These are phyloP conservation scores for Neonectria punicea DNA, from an alignment of 2,329 filamentous ascomycete genomes.

Conservation along the genomic window DNA sequence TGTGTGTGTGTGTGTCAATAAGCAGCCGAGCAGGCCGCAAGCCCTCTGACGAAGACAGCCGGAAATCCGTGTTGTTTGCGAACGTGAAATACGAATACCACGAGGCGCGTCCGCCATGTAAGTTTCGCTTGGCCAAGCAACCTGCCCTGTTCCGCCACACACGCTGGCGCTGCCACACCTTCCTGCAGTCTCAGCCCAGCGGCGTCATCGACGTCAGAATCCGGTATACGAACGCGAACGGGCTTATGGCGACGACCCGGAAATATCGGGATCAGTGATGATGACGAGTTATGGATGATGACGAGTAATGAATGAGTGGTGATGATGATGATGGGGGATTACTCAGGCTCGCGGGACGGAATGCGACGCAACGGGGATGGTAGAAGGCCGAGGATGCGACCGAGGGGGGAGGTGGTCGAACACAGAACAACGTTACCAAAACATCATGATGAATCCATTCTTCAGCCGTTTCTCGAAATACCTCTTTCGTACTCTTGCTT, in stretches of 20 bases:
- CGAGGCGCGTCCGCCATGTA: neutral
- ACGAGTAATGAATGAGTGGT: neutral
- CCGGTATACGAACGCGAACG: constrained; percentile 15
- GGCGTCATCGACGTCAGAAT: constrained; percentile 13
- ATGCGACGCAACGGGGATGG: constrained; percentile 13
- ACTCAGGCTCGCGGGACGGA: constrained; percentile 24
- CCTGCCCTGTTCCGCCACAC: neutral
- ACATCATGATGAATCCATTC: neutral
- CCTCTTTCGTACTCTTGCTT: neutral
- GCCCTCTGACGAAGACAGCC: constrained; percentile 10
- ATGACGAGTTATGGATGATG: constrained; percentile 6
- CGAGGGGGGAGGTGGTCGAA: neutral
- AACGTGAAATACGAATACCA: constrained; percentile 8
- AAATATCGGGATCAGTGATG: constrained; percentile 5
- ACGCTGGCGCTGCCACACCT: constrained; percentile 13
- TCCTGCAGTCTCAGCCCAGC: constrained; percentile 1
- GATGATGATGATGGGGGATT: constrained; percentile 2
- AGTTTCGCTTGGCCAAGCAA: neutral
- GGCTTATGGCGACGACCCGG: constrained; percentile 5
- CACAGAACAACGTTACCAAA: neutral
- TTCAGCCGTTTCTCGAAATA: neutral
- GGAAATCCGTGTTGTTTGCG: neutral
- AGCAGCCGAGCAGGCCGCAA: constrained; percentile 12
- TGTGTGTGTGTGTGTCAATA: neutral
- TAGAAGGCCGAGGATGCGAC: neutral